Base-by-base conservation (phyloP, 2,329 filamentous ascomycete genomes). In the Penicillium sp. region DNA sequence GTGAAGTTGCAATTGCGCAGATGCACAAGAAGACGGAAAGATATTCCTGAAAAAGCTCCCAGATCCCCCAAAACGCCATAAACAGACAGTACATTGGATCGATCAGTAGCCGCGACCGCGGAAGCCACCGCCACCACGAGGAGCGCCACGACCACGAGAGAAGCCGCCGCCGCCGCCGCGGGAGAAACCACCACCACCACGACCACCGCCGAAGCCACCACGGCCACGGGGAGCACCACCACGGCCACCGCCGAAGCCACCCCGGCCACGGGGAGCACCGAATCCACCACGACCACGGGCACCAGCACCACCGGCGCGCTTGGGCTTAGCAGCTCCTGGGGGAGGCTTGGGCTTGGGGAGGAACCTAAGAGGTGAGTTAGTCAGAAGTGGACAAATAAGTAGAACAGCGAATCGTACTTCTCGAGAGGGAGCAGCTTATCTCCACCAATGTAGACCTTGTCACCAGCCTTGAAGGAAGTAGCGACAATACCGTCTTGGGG, bases 361-460 rank as follows among this genome's bases (percentile, higher is more conserved):
- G 83, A 99, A 99, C 68, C 83, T 85, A 62, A 20, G 46, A 37
- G 47, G 10, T 16, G n/a, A 35, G 34, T 55, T 16, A 42, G 63
- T 69, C 20, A 71, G 57, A 44, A 6, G 29, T 5, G 39, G 10
- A 47, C n/a, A 31, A 42, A 35, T n/a, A 14, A 22, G 43, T n/a
- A 31, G 26, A 47, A 64, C 50, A 18, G 45, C 6, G 18, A 29
- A 49, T 18, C 73, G 53, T 75, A 85, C 82, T 89, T 92, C 77
- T 99, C 94, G 68, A 97, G 81, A 43, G 94, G 93, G 60, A 99
- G 82, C 50, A 97, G 85, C 82, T 97, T 99, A 80, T 97, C 94
- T 70, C 87, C 85, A 67, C 88, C 90, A 72, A 97, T 96, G 82
- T 87, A 99, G 79, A 99, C 95, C 80, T 95, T 96, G 82, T 97